phyloP scores from a whole-genome alignment of 192 early-diverging fungal species.

The Rhizophagus prolifer region DNA sequence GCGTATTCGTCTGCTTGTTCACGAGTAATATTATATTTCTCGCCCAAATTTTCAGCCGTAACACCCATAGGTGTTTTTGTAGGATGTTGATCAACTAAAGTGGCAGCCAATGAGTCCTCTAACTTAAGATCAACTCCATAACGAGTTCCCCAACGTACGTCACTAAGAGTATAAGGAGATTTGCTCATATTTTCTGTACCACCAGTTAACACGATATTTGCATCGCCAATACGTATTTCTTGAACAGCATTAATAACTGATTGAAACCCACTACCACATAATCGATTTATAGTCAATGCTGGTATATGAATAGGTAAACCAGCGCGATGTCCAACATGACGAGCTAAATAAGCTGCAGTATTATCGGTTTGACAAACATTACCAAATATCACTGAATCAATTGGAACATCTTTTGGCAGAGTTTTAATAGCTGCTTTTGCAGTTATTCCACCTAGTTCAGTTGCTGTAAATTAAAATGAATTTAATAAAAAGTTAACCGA shows the following conservation, averaged over 20 bases:
- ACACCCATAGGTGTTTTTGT: conserved; percentile 86
- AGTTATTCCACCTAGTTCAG: conserved; percentile 89
- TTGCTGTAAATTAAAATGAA: conserved; percentile 38
- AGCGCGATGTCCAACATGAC: conserved; percentile 90
- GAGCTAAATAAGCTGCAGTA: conserved; percentile 87
- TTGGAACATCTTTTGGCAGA: conserved; percentile 65
- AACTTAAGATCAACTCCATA: conserved; percentile 87
- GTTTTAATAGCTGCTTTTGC: conserved; percentile 81
- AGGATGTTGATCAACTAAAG: conserved; percentile 85
- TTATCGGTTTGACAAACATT: conserved; percentile 85
- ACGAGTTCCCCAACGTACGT: conserved; percentile 80
- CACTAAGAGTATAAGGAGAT: conserved; percentile 82
- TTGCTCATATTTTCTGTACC: conserved; percentile 94
- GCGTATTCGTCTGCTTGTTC: conserved; percentile 85
- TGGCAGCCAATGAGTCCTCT: conserved; percentile 85
- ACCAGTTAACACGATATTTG: conserved; percentile 83
- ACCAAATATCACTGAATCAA: conserved; percentile 94
- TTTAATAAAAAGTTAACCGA: background rate
- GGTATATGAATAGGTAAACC: conserved; percentile 82
- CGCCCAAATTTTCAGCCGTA: conserved; percentile 90
- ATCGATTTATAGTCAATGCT: conserved; percentile 90
- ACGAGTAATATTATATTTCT: conserved; percentile 80
- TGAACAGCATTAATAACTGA: conserved; percentile 91
- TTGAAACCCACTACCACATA: conserved; percentile 97
- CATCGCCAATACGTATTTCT: conserved; percentile 83